Conservation (phyloP, 805 yeast genomes). For the Blastobotrys parvus region DNA sequence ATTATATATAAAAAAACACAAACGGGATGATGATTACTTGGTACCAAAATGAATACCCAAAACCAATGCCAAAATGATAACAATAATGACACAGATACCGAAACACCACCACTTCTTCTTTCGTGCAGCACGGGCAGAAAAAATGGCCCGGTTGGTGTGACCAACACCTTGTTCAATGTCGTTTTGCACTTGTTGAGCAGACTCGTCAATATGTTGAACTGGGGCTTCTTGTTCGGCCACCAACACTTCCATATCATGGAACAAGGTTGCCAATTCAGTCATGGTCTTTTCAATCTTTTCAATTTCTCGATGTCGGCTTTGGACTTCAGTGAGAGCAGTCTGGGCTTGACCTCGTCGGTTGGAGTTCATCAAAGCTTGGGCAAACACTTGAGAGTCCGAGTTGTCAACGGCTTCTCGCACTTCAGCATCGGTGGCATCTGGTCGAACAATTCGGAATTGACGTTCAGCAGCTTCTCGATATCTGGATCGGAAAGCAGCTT, state of each 20-base stretch:
- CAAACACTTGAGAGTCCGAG: slow-evolving; percentile 78
- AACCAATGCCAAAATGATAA: slow-evolving; percentile 23
- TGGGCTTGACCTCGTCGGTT: slow-evolving; percentile 63
- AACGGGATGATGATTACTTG: slow-evolving; percentile 1
- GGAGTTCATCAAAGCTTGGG: slow-evolving; percentile 55
- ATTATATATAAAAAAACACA: not conserved
- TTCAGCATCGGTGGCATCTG: slow-evolving; percentile 57
- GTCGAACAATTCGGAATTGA: slow-evolving; percentile 70
- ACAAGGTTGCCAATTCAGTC: slow-evolving; percentile 90
- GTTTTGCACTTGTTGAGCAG: slow-evolving; percentile 73
- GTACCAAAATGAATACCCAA: slow-evolving; percentile 15
- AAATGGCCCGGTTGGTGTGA: slow-evolving; percentile 85
- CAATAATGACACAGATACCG: slow-evolving; percentile 36
- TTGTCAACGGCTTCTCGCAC: slow-evolving; percentile 80
- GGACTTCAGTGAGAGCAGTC: slow-evolving; percentile 91
- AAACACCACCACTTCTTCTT: slow-evolving; percentile 83
- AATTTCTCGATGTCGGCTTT: slow-evolving; percentile 89
- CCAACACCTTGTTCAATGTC: slow-evolving; percentile 93
- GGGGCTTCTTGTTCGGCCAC: slow-evolving; percentile 92
- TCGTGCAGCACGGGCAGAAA: slow-evolving; percentile 82
- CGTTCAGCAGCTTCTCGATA: slow-evolving; percentile 84
- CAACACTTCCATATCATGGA: slow-evolving; percentile 92
- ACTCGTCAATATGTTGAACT: slow-evolving; percentile 73
- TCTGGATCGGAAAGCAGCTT: slow-evolving; percentile 76
- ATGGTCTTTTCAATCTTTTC: slow-evolving; percentile 91